phyloP scores from a whole-genome alignment of 106 monocot species.

The Amphibolis antarctica region DNA sequence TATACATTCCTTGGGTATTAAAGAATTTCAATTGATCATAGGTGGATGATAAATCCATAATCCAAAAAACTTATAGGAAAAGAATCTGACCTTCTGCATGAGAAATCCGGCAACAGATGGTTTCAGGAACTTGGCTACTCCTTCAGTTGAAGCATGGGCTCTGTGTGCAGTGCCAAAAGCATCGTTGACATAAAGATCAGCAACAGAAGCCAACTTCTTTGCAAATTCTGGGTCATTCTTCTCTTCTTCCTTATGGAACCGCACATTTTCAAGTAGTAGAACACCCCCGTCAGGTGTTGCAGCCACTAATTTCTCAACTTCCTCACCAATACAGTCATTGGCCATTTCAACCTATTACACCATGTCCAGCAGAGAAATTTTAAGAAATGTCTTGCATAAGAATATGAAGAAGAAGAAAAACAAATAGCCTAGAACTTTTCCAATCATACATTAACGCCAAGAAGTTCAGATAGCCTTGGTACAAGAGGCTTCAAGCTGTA shows the following conservation, averaged over 20 bases:
- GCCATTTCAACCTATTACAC: slow-evolving; percentile 8
- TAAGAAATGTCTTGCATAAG: background rate
- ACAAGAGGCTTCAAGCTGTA: slow-evolving; percentile 90
- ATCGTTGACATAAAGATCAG: slow-evolving; percentile 13
- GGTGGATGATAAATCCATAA: too few species aligned
- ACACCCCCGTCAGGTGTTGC: slow-evolving; percentile 8
- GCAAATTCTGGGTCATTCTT: slow-evolving; percentile 17
- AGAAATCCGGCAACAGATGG: slow-evolving; percentile 15
- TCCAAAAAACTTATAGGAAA: background rate
- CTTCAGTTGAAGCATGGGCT: slow-evolving; percentile 16
- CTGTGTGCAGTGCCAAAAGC: slow-evolving; percentile 14
- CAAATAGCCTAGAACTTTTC: background rate
- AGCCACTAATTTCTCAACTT: slow-evolving; percentile 7
- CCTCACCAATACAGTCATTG: slow-evolving; percentile 12
- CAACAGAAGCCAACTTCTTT: slow-evolving; percentile 15
- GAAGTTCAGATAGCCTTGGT: slow-evolving; percentile 69
- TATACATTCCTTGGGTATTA: too few species aligned
- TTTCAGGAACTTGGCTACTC: slow-evolving; percentile 12
- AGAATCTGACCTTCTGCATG: slow-evolving; percentile 10
- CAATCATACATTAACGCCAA: slow-evolving; percentile 44
- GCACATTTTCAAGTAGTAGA: slow-evolving; percentile 13
- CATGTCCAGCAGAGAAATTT: background rate
- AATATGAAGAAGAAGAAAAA: background rate
- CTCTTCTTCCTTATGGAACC: slow-evolving; percentile 16
- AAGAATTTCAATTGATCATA: too few species aligned